Evolutionary conservation across 228 moss, liverwort and hornwort species (phyloP).

Genomic region (Sphagnum fallax): DNA sequence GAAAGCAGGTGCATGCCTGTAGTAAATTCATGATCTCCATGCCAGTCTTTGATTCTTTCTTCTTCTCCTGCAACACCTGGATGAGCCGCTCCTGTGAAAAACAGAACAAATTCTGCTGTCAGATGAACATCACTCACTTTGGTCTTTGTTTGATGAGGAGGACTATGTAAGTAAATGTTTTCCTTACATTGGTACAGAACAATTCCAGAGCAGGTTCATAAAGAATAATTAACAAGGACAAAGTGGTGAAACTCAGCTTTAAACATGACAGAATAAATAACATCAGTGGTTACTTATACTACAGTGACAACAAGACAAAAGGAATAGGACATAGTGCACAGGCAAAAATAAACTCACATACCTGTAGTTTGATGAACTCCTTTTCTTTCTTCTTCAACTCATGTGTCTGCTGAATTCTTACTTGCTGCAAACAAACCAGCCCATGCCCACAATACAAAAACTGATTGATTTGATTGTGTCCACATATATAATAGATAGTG

Average conservation of each 20-base stretch:
- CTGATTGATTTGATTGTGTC: neutral
- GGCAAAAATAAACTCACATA: conserved; percentile 5
- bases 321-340: too few species aligned
- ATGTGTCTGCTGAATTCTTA: conserved; percentile 81
- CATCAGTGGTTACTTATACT: too few species aligned
- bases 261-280: too few species aligned
- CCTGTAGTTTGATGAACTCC: conserved; percentile 88
- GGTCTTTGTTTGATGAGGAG: too few species aligned
- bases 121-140: too few species aligned
- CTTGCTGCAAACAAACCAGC: conserved; percentile 59
- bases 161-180: too few species aligned
- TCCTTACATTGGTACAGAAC: too few species aligned
- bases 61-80: conserved; percentile 88
- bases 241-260: too few species aligned
- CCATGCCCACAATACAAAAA: neutral
- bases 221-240: too few species aligned
- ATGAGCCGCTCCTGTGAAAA: conserved; percentile 71
- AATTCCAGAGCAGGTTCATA: too few species aligned
- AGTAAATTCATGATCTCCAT: conserved; percentile 90
- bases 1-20: conserved; percentile 33
- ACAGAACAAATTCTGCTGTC: too few species aligned
- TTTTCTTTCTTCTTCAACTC: conserved; percentile 98
- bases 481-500: neutral
- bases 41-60: conserved; percentile 83
- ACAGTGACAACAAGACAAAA: too few species aligned